Evolutionary conservation across 371 early-diverging fungal genomes (phyloP), one percentile per base, ranked within the genome.

Genomic region (Apophysomyces sp.): DNA sequence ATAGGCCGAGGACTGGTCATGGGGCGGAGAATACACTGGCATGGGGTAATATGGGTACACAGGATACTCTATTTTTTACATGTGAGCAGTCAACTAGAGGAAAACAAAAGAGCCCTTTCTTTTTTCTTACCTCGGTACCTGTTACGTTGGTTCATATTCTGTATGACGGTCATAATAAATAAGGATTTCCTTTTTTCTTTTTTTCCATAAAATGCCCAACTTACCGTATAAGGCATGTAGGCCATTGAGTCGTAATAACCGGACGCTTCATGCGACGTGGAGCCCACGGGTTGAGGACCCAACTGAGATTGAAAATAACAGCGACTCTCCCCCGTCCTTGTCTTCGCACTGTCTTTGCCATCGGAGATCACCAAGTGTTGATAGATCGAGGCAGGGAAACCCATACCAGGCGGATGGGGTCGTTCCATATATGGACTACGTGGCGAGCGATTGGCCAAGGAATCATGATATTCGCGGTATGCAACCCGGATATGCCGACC

Each of bases 391-490:
- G 67, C 67, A 32, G 67, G 63, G 13, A 59, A 51, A 6, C 67
- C 67, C 55, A 60, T 26, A 16, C 67, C 67, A 7, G 67, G 67
- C 16, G 67, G 67, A 55, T 67, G 63, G 4, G 67, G 67, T 8
- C 57, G 58, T 27, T 62, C 59, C 21, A 36, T 15, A 13, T 39
- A 30, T 18, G 56, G 56, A 24, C 58, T 11, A n/a, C 49, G 30
- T 12, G 16, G 21, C 13, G 24, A 15, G 12, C 51, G 39, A 18
- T 1, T 13, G 11, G 18, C n/a, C 12, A n/a, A 3, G 11, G 49
- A n/a, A 7, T 61, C 41, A 16, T 41, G 55, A 11, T 52, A 52
- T 56, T 67, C 67, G 4, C 67, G 67, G 31, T 55, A 62, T 4
- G 67, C 44, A 2, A 67, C 63, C 27, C 63, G 62, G 13, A 67